Evolutionary conservation across 148 eudicot species (phyloP).

Genomic region (Cornus kousa): DNA sequence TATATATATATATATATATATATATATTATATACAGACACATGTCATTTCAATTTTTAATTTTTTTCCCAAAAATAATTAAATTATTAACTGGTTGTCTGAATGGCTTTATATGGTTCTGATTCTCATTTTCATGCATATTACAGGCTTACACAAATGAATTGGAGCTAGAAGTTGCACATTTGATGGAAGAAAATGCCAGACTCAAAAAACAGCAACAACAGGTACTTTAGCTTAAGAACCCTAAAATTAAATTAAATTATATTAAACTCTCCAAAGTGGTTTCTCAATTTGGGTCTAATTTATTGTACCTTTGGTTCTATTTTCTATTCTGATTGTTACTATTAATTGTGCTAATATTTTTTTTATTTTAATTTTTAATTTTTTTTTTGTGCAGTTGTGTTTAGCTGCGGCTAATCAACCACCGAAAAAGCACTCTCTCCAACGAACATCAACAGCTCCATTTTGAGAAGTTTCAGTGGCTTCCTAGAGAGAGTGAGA

Average conservation of each 20-base stretch:
- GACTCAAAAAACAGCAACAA: conserved; percentile 43
- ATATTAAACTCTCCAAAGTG: neutral
- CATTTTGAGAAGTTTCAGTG: conserved; percentile 30
- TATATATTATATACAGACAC: too few species aligned
- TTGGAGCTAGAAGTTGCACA: conserved; percentile 47
- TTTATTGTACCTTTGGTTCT: neutral
- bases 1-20: too few species aligned
- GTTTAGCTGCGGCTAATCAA: conserved; percentile 20
- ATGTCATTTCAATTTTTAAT: too few species aligned
- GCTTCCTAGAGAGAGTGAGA: neutral
- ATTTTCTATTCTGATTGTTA: neutral
- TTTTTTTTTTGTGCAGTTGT: conserved; percentile 9
- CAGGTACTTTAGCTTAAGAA: conserved; percentile 13
- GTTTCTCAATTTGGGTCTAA: neutral
- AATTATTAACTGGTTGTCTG: neutral
- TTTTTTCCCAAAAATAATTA: too few species aligned
- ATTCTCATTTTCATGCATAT: neutral
- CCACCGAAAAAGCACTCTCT: conserved; percentile 32
- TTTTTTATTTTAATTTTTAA: neutral
- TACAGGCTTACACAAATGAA: conserved; percentile 56
- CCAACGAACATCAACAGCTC: conserved; percentile 37
- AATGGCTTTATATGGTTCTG: neutral
- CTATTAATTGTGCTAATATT: neutral
- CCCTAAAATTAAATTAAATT: too few species aligned
- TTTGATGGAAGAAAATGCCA: conserved; percentile 39